phyloP scores from a whole-genome alignment of 2,329 filamentous ascomycete genomes.

The Salinomyces thailandicus region DNA sequence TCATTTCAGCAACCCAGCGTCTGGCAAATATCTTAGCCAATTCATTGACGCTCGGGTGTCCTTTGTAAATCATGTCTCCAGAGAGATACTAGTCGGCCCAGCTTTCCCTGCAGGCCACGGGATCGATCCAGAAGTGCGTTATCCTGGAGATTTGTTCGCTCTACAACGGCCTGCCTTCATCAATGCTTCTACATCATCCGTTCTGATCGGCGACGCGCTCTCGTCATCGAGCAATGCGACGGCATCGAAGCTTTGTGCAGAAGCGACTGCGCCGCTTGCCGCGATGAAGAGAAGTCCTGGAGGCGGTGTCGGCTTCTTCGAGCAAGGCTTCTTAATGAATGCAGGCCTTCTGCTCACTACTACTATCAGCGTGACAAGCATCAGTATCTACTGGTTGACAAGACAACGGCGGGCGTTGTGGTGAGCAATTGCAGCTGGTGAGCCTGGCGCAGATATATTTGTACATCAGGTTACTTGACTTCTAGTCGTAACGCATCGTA shows the following conservation, averaged over 20 bases:
- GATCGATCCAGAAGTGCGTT: conserved; percentile 27
- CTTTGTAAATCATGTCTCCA: conserved; percentile 49
- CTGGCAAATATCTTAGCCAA: conserved; percentile 51
- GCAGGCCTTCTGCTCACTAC: conserved; percentile 24
- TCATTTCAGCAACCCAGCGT: conserved; percentile 40
- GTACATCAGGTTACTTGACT: conserved; percentile 20
- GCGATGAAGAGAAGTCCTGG: conserved; percentile 26
- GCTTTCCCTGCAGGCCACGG: conserved; percentile 26
- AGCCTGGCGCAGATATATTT: neutral
- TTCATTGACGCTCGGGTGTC: conserved; percentile 42
- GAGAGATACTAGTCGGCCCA: conserved; percentile 40
- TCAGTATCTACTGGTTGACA: conserved; percentile 11
- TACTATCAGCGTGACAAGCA: conserved; percentile 11
- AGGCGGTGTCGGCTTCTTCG: conserved; percentile 29
- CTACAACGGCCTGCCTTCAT: conserved; percentile 34
- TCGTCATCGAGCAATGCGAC: conserved; percentile 5
- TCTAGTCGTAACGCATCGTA: conserved; percentile 56
- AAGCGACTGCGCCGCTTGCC: conserved; percentile 16
- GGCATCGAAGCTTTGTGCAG: conserved; percentile 12
- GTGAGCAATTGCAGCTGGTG: neutral
- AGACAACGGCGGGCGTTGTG: conserved; percentile 6
- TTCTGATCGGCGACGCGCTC: conserved; percentile 5
- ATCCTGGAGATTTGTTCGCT: conserved; percentile 37
- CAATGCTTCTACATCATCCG: conserved; percentile 6
- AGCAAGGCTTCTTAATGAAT: conserved; percentile 29